These are phyloP conservation scores for Pinus albicaulis DNA, from an alignment of 75 land plant species.

Conservation along the genomic window DNA sequence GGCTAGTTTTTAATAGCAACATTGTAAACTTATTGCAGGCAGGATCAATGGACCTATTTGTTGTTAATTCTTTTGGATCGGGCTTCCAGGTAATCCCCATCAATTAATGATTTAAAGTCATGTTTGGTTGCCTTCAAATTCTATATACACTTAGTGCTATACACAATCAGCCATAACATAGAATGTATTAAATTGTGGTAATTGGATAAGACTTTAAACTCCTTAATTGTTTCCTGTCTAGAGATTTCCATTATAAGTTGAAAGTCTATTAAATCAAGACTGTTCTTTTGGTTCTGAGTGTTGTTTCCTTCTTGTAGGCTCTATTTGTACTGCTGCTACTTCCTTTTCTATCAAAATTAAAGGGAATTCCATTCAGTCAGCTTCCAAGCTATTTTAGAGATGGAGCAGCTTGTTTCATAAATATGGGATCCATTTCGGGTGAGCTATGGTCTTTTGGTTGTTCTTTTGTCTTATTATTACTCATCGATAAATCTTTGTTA, in stretches of 20 bases:
- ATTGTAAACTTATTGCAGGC: conserved; percentile 37
- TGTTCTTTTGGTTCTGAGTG: conserved; percentile 6
- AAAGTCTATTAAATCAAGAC: neutral
- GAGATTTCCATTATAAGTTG: neutral
- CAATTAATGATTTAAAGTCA: neutral
- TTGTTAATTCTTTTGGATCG: conserved; percentile 96
- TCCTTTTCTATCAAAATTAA: conserved; percentile 75
- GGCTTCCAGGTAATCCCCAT: conserved; percentile 61
- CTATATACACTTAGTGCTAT: neutral
- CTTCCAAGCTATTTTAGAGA: conserved; percentile 60
- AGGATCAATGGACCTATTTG: conserved; percentile 81
- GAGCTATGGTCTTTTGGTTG: conserved; percentile 10
- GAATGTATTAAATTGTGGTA: neutral
- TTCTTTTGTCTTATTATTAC: neutral
- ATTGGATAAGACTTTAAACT: neutral
- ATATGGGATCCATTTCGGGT: conserved; percentile 45
- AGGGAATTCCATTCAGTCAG: conserved; percentile 73
- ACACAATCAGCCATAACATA: neutral
- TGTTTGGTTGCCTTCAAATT: neutral
- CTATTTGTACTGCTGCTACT: conserved; percentile 80
- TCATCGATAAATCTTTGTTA: neutral
- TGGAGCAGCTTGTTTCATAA: conserved; percentile 84
- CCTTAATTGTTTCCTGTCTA: neutral
- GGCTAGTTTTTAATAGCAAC: conserved; percentile 1
- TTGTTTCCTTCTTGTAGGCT: conserved; percentile 46